Evolutionary conservation across 495 filamentous ascomycete genomes (phyloP), one percentile per base, ranked within the genome.

Genomic region (Cudoniella acicularis): DNA sequence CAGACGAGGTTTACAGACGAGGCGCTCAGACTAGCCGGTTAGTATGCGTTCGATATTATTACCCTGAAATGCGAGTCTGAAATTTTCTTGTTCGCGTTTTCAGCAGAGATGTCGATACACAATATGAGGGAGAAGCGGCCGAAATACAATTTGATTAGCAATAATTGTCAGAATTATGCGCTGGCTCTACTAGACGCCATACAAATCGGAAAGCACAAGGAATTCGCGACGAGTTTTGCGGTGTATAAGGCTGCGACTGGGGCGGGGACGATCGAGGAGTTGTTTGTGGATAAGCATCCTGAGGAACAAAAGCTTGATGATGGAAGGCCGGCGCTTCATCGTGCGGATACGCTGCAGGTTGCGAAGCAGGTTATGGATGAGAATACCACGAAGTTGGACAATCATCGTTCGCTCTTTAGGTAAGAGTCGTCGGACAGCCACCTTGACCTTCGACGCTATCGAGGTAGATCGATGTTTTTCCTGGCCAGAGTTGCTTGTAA

Each of bases 81-180:
- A 41, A 49, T 54, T 58, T 17, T 54, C 16, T 48, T 41, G 21
- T 43, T n/a, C n/a, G n/a, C n/a, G 17, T 43, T 16, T 41, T 2
- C 45, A 70, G 74, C 69, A 50, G 74, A 77, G 54, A 72, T 69
- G 68, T 72, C 73, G 21, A 79, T 79, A 45, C 66, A 69, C 36
- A 64, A 71, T 54, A 77, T 79, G 70, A 59, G 75, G 36, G 50
- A 55, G 20, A 71, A 65, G 51, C 64, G 69, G 49, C 62, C 73
- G 1, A 73, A 62, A 10, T 79, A 79, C 67, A 75, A 77, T 59
- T 61, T 79, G 30, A 77, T 79, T 63, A 71, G 63, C 51, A 79
- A 79, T 60, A 79, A 79, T 68, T 79, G 76, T 60, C 76, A 79
- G 63, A 77, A 72, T 53, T 79, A 70, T 56, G 75, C 73, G 2